Base-by-base conservation (phyloP, 78 protist species). In the Cyanophora paradoxa region DNA sequence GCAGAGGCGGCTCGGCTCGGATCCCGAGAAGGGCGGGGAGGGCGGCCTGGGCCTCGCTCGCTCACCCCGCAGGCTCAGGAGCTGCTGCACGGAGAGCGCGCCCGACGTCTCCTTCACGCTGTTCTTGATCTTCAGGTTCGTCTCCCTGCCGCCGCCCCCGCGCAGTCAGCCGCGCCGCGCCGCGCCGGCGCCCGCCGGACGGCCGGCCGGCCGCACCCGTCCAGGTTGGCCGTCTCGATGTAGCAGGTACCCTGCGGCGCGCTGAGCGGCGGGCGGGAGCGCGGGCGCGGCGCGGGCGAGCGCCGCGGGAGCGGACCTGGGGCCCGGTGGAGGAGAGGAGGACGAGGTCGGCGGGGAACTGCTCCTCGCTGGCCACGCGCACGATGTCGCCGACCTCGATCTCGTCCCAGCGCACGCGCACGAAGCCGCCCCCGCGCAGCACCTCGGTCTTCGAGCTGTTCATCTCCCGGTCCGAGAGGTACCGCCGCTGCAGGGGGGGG, bases 201-300 rank as follows among this genome's bases (percentile, higher is more conserved):
- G 37, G 78, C 58, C 40, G 48, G 11, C 24, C 24, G 48, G 48
- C 7, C 48, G 48, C 11, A 42, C 48, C 62, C 98, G 39, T 95
- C 98, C 59, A 95, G 72, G 40, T 90, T 87, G 33, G 92, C 33
- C 1, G 98, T 95, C 56, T 95, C 96, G 26, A 95, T 65, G 73
- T 88, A 91, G 54, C 91, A 88, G 26, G 76, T 56, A 33, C 94
- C 96, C 36, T 13, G 11, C 48, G 7, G 24, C 24, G 7, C 48
- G 48, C 48, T 42, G 48, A n/a, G n/a, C n/a, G n/a, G n/a, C n/a
- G n/a, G n/a, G n/a, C n/a, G n/a, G n/a, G n/a, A n/a, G n/a, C n/a
- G n/a, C n/a, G n/a, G n/a, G n/a, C n/a, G n/a, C n/a, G n/a, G n/a
- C n/a, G n/a, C n/a, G n/a, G n/a, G n/a, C n/a, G n/a, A n/a, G n/a